Evolutionary conservation across 768 basidiomycete genomes (phyloP).

Genomic region (Pisolithus albus): DNA sequence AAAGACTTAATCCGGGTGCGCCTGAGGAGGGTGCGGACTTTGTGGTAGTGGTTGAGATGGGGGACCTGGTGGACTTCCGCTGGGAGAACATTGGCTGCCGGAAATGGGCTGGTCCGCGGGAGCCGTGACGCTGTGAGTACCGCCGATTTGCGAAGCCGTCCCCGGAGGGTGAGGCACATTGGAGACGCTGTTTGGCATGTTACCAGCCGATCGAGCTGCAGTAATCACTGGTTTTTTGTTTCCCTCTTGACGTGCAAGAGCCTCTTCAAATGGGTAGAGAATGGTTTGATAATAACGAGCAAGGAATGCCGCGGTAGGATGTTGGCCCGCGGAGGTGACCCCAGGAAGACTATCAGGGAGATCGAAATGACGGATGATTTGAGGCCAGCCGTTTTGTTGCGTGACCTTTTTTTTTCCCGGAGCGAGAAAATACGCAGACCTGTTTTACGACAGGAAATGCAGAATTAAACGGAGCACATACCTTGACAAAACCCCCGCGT

Average conservation of each 20-base stretch:
- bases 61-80: conserved; percentile 18
- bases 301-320: conserved; percentile 44
- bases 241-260: conserved; percentile 54
- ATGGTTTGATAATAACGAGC: conserved; percentile 56
- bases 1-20: conserved; percentile 13
- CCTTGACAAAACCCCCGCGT: conserved; percentile 55
- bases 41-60: conserved; percentile 25
- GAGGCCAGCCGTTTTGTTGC: conserved; percentile 49
- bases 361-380: conserved; percentile 48
- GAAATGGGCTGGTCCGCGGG: conserved; percentile 20
- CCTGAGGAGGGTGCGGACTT: conserved; percentile 24
- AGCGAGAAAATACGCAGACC: conserved; percentile 7
- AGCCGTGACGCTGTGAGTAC: conserved; percentile 19
- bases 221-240: conserved; percentile 48
- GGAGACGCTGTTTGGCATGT: conserved; percentile 11
- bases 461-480: conserved; percentile 29
- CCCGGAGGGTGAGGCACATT: conserved; percentile 12
- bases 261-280: conserved; percentile 66
- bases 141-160: conserved; percentile 16
- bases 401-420: conserved; percentile 36
- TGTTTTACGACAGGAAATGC: conserved; percentile 6
- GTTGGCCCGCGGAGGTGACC: conserved; percentile 40
- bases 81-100: conserved; percentile 13
- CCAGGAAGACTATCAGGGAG: conserved; percentile 51
- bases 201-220: conserved; percentile 26